Conservation (phyloP, 495 filamentous ascomycete genomes). For the Jackrogersella multiformis region DNA sequence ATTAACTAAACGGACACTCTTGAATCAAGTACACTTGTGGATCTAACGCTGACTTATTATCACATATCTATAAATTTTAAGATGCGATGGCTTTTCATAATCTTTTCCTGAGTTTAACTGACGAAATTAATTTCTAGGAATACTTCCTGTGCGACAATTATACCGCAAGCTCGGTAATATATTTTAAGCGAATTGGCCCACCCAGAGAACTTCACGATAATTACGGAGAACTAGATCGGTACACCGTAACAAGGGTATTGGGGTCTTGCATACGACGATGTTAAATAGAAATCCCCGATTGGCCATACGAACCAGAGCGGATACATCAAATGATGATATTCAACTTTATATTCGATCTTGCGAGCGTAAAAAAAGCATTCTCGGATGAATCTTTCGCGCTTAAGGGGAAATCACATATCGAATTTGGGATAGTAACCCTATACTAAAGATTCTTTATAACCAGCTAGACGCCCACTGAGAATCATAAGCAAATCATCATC, state of each 20-base stretch:
- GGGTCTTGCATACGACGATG: constrained; percentile 35
- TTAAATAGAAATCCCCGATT: constrained; percentile 40
- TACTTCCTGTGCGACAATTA: neutral
- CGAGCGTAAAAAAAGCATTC: constrained; percentile 4
- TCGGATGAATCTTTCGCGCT: neutral
- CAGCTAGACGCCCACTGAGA: neutral
- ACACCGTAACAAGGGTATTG: constrained; percentile 16
- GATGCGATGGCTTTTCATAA: neutral
- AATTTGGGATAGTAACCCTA: neutral
- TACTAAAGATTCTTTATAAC: constrained; percentile 1
- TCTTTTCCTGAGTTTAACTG: no score
- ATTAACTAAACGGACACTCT: neutral
- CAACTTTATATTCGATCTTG: constrained; percentile 11
- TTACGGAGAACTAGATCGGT: constrained; percentile 24
- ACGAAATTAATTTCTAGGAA: neutral
- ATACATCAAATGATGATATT: constrained; percentile 28
- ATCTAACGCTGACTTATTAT: neutral
- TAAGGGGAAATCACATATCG: neutral
- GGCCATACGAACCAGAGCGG: constrained; percentile 20
- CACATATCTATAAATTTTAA: neutral
- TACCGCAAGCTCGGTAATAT: neutral
- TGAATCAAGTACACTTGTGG: no score
- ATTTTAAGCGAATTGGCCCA: constrained; percentile 9
- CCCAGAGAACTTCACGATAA: constrained; percentile 27
- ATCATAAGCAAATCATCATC: constrained; percentile 10